Percentiles rank a stretch among this genome's conserved stretches.
phyloP scores from a whole-genome alignment of 768 basidiomycete genomes.

The Lentinula lateritia region DNA sequence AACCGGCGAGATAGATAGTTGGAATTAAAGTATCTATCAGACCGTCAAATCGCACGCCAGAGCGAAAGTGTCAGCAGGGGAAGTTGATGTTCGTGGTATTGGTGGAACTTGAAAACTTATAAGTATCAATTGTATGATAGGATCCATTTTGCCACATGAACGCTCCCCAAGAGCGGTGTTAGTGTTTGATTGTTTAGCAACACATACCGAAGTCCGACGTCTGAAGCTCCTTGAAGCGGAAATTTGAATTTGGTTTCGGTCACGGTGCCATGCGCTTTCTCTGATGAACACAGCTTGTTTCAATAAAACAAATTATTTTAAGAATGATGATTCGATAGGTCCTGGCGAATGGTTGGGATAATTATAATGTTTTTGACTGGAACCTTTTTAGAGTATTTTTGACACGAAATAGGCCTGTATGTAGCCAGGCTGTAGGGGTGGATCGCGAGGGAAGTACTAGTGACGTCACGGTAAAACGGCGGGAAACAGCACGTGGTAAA shows the following conservation, averaged over 20 bases:
- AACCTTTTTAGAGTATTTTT: neutral
- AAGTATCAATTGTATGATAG: neutral
- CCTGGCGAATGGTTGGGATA: neutral
- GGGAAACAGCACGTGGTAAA: neutral
- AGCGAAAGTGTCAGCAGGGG: neutral
- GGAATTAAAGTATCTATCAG: neutral
- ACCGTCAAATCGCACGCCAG: neutral
- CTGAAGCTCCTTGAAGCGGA: neutral
- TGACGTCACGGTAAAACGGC: too few species aligned
- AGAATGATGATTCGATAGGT: neutral
- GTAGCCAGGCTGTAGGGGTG: too few species aligned
- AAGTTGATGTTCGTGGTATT: neutral
- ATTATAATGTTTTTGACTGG: neutral
- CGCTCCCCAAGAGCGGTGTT: neutral
- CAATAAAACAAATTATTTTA: neutral
- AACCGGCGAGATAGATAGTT: slow-evolving; percentile 16
- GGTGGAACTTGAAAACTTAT: neutral
- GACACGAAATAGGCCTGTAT: too few species aligned
- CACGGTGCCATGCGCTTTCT: neutral
- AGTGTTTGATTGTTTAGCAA: neutral
- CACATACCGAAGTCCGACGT: neutral
- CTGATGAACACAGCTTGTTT: neutral
- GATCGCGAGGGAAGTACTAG: too few species aligned
- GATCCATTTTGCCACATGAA: neutral
- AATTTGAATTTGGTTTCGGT: neutral